These are phyloP conservation scores for Ramichloridium luteum DNA, from an alignment of 2,329 filamentous ascomycete genomes.

Conservation along the genomic window DNA sequence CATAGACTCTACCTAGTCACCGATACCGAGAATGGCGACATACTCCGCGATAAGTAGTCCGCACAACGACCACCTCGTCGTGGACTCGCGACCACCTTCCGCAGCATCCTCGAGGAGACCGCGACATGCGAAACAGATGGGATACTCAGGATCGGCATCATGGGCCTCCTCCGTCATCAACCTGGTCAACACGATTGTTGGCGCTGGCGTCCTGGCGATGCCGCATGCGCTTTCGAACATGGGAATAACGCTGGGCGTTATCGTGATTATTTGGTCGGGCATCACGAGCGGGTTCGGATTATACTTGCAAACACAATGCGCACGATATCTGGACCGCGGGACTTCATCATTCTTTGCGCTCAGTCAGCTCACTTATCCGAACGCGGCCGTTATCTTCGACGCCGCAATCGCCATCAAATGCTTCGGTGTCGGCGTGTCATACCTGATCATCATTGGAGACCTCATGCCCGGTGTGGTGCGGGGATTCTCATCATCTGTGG, in stretches of 20 bases:
- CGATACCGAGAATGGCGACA: conserved; percentile 28
- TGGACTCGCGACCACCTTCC: conserved; percentile 27
- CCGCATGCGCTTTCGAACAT: conserved; percentile 92
- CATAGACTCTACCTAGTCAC: not conserved
- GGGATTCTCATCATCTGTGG: conserved; percentile 51
- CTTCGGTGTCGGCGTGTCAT: conserved; percentile 93
- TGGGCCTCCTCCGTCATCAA: conserved; percentile 91
- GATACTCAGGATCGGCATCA: conserved; percentile 61
- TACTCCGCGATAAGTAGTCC: conserved; percentile 34
- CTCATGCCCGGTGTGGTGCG: conserved; percentile 89
- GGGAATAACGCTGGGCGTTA: conserved; percentile 72
- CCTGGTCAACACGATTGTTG: conserved; percentile 91
- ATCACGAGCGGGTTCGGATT: conserved; percentile 81
- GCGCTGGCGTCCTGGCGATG: conserved; percentile 88
- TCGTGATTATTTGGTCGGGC: conserved; percentile 86
- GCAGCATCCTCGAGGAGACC: conserved; percentile 42
- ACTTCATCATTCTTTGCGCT: conserved; percentile 89
- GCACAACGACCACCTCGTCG: conserved; percentile 26
- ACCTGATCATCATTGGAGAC: conserved; percentile 97
- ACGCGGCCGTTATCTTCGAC: conserved; percentile 90
- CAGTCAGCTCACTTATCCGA: conserved; percentile 92
- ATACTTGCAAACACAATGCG: conserved; percentile 87
- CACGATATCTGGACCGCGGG: conserved; percentile 82
- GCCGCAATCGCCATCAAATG: conserved; percentile 94
- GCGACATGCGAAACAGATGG: conserved; percentile 56